Base-by-base conservation (phyloP, 148 eudicot genomes). In the Rhododendron henanense region DNA sequence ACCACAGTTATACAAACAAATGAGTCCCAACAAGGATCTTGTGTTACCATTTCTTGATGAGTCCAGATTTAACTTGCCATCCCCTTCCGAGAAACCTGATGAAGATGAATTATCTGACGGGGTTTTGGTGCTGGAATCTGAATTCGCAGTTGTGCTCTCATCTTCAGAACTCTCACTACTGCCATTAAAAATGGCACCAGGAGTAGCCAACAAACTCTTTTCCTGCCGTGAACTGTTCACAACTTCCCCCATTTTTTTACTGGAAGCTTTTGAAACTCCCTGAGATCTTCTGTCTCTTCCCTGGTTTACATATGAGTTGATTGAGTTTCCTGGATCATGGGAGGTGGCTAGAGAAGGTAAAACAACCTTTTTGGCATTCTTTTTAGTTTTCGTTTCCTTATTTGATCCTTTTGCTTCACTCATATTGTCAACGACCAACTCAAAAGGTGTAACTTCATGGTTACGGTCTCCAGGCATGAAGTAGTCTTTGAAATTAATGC, bases 81-180 rank as follows among this genome's bases (percentile, higher is more conserved):
- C 94, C 31, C 88, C 92, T 69, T 87, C 93, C 3, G 93, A 93
- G 69, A 90, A 71, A 83, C 89, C 92, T 65, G 95, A 92, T 13
- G 91, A 88, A 55, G 92, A 90, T 78, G 90, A 87, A 86, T 87
- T 83, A 65, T 91, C 91, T 23, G 93, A 92, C 57, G 93, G 92
- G 65, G 91, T 83, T 85, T 86, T 90, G 79, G 91, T 90, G 75
- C 93, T 90, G 28, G 87, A 88, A 92, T 87, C 90, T 47, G 92
- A 92, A 88, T 61, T 79, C 44, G 80, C 81, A 75, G 75, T 45
- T 44, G 83, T 84, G 53, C 85, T 83, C 61, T 87, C 93, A 79
- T 83, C 91, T 69, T 86, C 91, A 59, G 94, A 92, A 90, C 93
- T 91, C 35, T 90, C 94, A 79, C 91, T 89, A 87, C 91, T 90